Evolutionary conservation across 2,329 filamentous ascomycete species (phyloP).

Genomic region (Aureobasidium uvarum): DNA sequence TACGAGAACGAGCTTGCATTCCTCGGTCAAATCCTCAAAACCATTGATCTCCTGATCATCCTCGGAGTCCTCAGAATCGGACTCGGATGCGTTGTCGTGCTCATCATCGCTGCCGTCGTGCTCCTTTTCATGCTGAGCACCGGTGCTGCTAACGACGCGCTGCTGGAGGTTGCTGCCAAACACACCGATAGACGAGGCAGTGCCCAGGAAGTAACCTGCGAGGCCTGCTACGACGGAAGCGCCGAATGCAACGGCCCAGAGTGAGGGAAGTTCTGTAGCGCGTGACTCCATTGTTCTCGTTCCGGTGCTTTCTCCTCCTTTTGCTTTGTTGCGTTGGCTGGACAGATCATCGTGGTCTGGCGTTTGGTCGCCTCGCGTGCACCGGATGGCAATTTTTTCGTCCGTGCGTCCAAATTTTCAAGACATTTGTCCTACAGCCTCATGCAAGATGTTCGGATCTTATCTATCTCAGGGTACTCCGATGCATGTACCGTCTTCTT

Average conservation of each 20-base stretch:
- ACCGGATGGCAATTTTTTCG: constrained; percentile 1
- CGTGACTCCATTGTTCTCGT: constrained; percentile 18
- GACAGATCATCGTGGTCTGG: constrained; percentile 4
- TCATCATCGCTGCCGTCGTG: constrained; percentile 39
- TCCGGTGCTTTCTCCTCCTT: constrained; percentile 10
- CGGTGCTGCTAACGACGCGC: constrained; percentile 26
- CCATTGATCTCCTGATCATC: constrained; percentile 47
- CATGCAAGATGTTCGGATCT: constrained; percentile 9
- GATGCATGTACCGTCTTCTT: neutral
- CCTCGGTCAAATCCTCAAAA: constrained; percentile 61
- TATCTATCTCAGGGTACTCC: constrained; percentile 12
- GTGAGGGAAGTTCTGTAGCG: constrained; percentile 48
- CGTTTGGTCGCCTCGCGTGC: constrained; percentile 12
- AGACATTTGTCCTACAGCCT: constrained; percentile 4
- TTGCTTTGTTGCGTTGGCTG: constrained; percentile 17
- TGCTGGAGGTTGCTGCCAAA: constrained; percentile 46
- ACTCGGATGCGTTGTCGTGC: constrained; percentile 39
- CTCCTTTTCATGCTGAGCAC: constrained; percentile 26
- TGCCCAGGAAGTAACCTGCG: constrained; percentile 70
- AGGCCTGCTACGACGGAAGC: constrained; percentile 72
- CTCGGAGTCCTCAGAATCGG: constrained; percentile 36
- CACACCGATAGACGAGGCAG: constrained; percentile 67
- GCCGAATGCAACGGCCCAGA: constrained; percentile 63
- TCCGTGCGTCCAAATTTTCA: neutral
- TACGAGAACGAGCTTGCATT: constrained; percentile 91